phyloP scores from a whole-genome alignment of 1,284 basidiomycete genomes.

The Leccinum variabile region DNA sequence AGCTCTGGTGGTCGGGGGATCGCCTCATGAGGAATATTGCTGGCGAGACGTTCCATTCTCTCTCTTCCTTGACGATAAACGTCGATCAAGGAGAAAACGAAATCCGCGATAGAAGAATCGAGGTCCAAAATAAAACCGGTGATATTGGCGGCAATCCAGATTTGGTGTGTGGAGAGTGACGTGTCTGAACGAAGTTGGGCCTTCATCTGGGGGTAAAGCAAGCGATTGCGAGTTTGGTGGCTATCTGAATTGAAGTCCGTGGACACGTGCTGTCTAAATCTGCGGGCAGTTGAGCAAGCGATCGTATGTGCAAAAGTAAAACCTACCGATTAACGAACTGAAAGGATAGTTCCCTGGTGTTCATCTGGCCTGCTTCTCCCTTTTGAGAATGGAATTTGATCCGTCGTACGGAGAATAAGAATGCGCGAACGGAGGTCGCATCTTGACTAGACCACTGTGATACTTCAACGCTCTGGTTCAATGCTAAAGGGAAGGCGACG shows the following conservation, averaged over 20 bases:
- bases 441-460: conserved; percentile 42
- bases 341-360: conserved; percentile 71
- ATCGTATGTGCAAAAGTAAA: neutral
- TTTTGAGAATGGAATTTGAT: conserved; percentile 72
- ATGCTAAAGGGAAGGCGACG: conserved; percentile 78
- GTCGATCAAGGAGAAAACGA: conserved; percentile 78
- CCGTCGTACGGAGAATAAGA: conserved; percentile 78
- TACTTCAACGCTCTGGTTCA: conserved; percentile 52
- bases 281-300: conserved; percentile 33
- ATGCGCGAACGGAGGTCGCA: conserved; percentile 62
- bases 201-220: conserved; percentile 79
- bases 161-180: conserved; percentile 49
- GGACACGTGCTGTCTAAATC: conserved; percentile 73
- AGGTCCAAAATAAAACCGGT: conserved; percentile 86
- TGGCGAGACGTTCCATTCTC: conserved; percentile 64
- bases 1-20: conserved; percentile 29
- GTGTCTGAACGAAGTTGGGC: conserved; percentile 69
- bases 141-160: conserved; percentile 73
- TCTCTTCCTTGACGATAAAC: conserved; percentile 84
- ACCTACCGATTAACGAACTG: conserved; percentile 79
- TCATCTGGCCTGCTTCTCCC: conserved; percentile 77
- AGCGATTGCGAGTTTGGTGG: conserved; percentile 72
- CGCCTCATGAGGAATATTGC: conserved; percentile 48
- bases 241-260: conserved; percentile 71
- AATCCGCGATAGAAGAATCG: conserved; percentile 79